A percentile compares a stretch with the other conserved stretches of the same genome.
Conservation (phyloP, 306 rosid species). For the Lathyrus sativus region DNA sequence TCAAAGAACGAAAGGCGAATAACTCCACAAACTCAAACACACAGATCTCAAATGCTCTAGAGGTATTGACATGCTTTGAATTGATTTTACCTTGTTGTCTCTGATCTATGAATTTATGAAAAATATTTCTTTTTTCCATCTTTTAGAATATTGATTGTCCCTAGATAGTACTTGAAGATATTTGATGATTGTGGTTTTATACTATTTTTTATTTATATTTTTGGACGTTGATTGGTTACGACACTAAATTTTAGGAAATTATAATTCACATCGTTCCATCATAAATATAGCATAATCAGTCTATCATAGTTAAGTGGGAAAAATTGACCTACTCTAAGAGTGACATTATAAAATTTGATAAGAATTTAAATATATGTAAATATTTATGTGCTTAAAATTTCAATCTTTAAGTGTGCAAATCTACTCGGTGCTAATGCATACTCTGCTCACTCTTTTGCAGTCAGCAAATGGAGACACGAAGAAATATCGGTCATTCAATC, state of each 20-base stretch:
- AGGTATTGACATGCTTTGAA: constrained; percentile 9
- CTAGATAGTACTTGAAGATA: too few relatives aligned
- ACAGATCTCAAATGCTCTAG: constrained; percentile 1
- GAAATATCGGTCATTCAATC: not conserved
- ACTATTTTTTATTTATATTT: too few relatives aligned
- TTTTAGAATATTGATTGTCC: too few relatives aligned
- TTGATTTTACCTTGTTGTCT: not conserved
- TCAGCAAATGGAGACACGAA: constrained; percentile 4
- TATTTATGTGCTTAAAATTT: not conserved
- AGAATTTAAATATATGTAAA: not conserved
- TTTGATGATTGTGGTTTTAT: too few relatives aligned
- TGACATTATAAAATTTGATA: constrained; percentile 6
- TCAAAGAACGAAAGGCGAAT: constrained; percentile 25
- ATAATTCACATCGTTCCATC: too few relatives aligned
- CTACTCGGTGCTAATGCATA: too few relatives aligned
- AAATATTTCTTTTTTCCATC: too few relatives aligned
- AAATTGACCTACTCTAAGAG: not conserved
- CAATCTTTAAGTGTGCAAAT: not conserved
- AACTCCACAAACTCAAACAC: constrained; percentile 10
- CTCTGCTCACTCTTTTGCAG: constrained; percentile 21
- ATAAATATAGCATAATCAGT: constrained; percentile 1
- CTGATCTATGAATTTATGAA: too few relatives aligned
- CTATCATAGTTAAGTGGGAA: not conserved
- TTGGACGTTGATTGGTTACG: too few relatives aligned
- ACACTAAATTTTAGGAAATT: too few relatives aligned